Base-by-base conservation (phyloP, 768 basidiomycete species). In the Termitomyces sp. region DNA sequence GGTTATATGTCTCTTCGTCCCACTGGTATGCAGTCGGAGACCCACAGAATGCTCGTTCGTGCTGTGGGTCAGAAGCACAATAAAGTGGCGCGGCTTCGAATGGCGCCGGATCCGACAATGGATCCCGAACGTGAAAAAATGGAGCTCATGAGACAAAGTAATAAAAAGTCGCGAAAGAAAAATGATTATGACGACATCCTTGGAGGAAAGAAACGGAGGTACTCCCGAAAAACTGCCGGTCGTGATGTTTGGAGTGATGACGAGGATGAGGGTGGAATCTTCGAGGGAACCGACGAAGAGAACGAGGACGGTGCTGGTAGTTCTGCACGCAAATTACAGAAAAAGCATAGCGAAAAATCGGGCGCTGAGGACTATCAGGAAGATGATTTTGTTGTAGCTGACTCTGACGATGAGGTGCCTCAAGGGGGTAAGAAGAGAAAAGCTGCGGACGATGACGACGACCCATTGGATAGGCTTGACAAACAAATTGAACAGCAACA, bases 21-120 rank as follows among this genome's bases (percentile, higher is more conserved):
- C 3, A 90, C 91, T 3, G 88, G 90, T 58, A 93, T 94, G 88
- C 88, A 93, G 67, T 90, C 88, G 5, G 88, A 90, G 70, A 91
- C 91, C 14, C 93, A 96, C 70, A 84, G 89, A 52, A 88, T 92
- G 83, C 79, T 95, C 40, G 94, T 93, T 7, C 85, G 87, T 38
- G 86, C 90, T 40, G 90, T 94, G 8, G 89, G 88, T 33, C 89
- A 93, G 66, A 88, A 88, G 70, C 88, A 94, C 72, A 87, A 79
- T 71, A 90, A 90, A 67, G 81, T 88, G 22, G 87, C 91, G 5
- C 83, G 87, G 52, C 77, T 92, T 61, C 85, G 86, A 60, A 86
- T 92, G 78, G 87, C 85, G 1, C 84, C 87, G n/a, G 90, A 90
- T 43, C 88, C 88, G 3, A 82, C 80, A 24, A 79, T 79, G 68